Evolutionary conservation across 1,284 basidiomycete species (phyloP), one percentile per base, ranked within the genome.

Genomic region (Rugosomyces carneus): DNA sequence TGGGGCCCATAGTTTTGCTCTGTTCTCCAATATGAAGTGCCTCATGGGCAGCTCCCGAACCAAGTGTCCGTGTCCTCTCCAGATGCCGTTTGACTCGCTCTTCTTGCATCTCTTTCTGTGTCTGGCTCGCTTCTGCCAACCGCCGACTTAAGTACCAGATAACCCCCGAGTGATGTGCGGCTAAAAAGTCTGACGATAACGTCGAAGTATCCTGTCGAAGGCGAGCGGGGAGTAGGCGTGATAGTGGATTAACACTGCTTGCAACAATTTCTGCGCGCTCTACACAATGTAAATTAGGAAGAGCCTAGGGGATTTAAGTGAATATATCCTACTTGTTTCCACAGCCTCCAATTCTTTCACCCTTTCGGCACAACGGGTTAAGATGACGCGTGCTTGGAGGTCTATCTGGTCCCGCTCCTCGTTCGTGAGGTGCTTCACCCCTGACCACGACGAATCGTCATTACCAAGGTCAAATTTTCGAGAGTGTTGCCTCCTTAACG

Each of bases 371-470:
- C 89, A 93, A 46, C 83, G 80, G 43, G 81, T 80, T 47, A 95
- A 71, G 42, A 93, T 84, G 48, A 90, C 75, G 51, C 86, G 82
- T 21, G 90, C 84, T 61, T 93, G 89, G 52, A 92, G 70, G 69
- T 95, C 93, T 50, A 95, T 87, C 64, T 93, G 88, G 66, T 94
- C 91, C 43, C 92, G 72, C 62, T 95, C 90, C 51, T 87, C 80
- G 57, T 94, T 91, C 19, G 79, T 81, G 11, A 95, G 73, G 59
- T 84, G 72, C 49, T 79, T 80, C 37, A 91, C 72, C 46, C 78
- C 78, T 10, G 77, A 65, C 84, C 84, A 90, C 21, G 73, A 68
- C 46, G 75, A 70, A 44, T 76, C 72, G 16, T 68, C 59, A 40
- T 69, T 69, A 39, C 63, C 69, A 9, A 85, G 58, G 63, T 89